A percentile compares a stretch with the other conserved stretches of the same genome.
phyloP scores from a whole-genome alignment of 2,329 filamentous ascomycete species.

The Cyanodermella asteris region DNA sequence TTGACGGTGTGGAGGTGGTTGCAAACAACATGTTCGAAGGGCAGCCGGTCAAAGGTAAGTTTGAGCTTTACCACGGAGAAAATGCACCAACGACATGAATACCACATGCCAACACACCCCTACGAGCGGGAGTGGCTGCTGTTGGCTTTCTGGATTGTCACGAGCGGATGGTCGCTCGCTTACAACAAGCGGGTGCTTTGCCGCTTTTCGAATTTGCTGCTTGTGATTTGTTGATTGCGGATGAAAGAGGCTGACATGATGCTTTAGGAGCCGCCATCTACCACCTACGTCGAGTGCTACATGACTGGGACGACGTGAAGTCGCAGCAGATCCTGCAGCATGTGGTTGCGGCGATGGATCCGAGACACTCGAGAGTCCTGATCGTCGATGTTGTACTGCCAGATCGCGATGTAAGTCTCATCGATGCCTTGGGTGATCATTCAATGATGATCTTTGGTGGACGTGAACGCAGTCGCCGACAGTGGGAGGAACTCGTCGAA shows the following conservation, averaged over 20 bases:
- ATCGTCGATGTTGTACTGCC: slow-evolving; percentile 10
- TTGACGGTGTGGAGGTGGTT: slow-evolving; percentile 7
- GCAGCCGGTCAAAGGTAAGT: slow-evolving; percentile 14
- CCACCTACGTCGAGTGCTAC: slow-evolving; percentile 17
- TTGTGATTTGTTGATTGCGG: slow-evolving; percentile 7
- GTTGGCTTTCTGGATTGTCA: too few species aligned
- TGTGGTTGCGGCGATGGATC: slow-evolving; percentile 12
- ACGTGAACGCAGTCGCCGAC: slow-evolving; percentile 9
- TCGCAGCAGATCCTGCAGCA: slow-evolving; percentile 13
- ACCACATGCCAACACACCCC: background rate
- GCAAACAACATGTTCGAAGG: slow-evolving; percentile 14
- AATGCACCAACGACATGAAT: background rate
- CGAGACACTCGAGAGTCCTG: slow-evolving; percentile 9
- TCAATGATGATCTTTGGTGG: slow-evolving; percentile 11
- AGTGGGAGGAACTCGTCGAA: slow-evolving; percentile 3
- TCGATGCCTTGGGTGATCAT: slow-evolving; percentile 7
- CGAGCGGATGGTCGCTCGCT: too few species aligned
- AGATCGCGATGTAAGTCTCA: slow-evolving; percentile 5
- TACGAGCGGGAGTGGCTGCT: background rate
- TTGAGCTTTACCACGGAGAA: slow-evolving; percentile 1
- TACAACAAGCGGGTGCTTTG: too few species aligned
- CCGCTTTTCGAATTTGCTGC: background rate
- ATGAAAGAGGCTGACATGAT: too few species aligned
- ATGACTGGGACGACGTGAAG: slow-evolving; percentile 17
- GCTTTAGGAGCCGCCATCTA: slow-evolving; percentile 16